Evolutionary conservation across 2,329 filamentous ascomycete species (phyloP), one percentile per base, ranked within the genome.

Genomic region (Aspergillus sp.): DNA sequence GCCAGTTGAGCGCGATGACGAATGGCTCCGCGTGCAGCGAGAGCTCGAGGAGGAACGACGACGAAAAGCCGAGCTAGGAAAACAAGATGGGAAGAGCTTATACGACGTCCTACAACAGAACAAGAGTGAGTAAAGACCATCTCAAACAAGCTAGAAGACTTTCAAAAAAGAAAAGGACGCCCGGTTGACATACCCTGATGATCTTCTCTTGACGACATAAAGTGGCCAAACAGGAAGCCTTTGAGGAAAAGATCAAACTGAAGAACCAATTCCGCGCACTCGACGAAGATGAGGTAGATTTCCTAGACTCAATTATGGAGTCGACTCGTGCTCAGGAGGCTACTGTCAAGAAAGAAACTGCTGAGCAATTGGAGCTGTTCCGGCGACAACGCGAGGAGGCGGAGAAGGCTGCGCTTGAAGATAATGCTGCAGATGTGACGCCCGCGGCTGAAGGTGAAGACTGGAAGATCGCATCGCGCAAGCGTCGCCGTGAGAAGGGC

Each of bases 341-440:
- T 2, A 83, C 80, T 4, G 79, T 88, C 49, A 83, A 80, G 68
- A 84, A 81, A 66, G 85, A 89, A 66, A 89, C 85, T 0, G 76
- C 78, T 5, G 84, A 87, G 64, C 83, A 86, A 68, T 74, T 89
- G 11, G 85, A 87, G 46, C 69, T 79, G 1, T 89, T 89, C 66
- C 82, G 85, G 31, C 81, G 80, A 63, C 84, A 85, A 68, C 85
- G 85, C 62, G 85, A 88, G 64, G 83, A 86, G 64, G 84, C 82
- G 0, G 86, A 88, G 71, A 82, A 82, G 66, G 80, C 77, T 64
- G 68, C 80, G 9, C 60, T 77, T 9, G 79, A 80, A 50, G 73
- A 76, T 23, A 72, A 70, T n/a, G 70, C 73, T 5, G 74, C 66
- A 13, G 71, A 77, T 47, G 68, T 72, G 4, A 69, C 66, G 1